Conservation (phyloP, 73 alveolate species). For the Tetrahymena borealis region DNA sequence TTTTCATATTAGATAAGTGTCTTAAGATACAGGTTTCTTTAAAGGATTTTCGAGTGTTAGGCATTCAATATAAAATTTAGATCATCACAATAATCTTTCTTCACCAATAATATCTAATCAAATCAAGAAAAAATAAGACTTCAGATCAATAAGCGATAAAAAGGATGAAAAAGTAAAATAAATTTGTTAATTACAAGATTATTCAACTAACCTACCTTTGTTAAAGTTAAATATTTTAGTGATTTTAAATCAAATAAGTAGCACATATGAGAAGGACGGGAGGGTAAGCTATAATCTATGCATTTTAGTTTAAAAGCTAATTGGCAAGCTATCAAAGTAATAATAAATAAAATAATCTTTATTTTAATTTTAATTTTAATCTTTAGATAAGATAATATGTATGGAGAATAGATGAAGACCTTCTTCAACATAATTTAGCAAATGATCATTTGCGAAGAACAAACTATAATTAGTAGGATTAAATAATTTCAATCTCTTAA, state of each 20-base stretch:
- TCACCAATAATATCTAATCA: too few species aligned
- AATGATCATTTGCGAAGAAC: background rate
- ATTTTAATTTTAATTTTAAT: background rate
- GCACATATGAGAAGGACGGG: background rate
- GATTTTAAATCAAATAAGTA: background rate
- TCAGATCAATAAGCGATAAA: too few species aligned
- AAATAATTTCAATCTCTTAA: background rate
- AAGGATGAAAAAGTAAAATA: background rate
- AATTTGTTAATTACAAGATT: background rate
- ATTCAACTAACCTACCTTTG: background rate
- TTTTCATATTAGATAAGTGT: too few species aligned
- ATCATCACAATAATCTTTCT: too few species aligned
- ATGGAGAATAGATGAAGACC: background rate
- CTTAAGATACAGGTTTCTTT: too few species aligned
- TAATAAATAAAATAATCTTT: background rate
- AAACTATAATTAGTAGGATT: background rate
- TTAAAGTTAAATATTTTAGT: background rate
- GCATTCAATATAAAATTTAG: too few species aligned
- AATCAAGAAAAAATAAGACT: too few species aligned
- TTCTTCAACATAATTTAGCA: background rate
- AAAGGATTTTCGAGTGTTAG: too few species aligned
- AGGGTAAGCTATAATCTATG: background rate
- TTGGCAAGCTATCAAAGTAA: background rate
- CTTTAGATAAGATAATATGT: background rate
- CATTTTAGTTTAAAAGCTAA: background rate